Percentiles rank a stretch among this genome's conserved stretches.
phyloP scores from a whole-genome alignment of 1,139 yeast species.

The Magnusiomyces paraingens region DNA sequence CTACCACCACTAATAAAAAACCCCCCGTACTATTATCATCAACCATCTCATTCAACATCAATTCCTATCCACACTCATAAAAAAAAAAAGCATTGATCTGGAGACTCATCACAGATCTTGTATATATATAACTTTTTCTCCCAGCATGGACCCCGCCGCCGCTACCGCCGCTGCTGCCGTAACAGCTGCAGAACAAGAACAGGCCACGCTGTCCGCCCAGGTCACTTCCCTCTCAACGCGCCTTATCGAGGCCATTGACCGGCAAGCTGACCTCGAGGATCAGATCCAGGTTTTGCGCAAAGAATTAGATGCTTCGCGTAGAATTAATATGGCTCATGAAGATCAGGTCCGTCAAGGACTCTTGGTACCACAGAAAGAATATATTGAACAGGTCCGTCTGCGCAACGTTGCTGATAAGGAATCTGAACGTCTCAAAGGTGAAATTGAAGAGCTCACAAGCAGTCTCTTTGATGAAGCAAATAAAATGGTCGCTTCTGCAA shows the following conservation, averaged over 20 bases:
- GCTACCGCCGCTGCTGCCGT: too few relatives aligned
- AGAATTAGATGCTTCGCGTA: constrained; percentile 27
- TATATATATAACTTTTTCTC: too few relatives aligned
- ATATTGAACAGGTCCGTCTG: constrained; percentile 26
- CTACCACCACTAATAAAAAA: too few relatives aligned
- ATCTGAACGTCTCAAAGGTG: constrained; percentile 45
- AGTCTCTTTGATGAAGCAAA: constrained; percentile 67
- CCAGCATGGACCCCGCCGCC: too few relatives aligned
- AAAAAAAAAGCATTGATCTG: too few relatives aligned
- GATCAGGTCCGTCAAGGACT: constrained; percentile 24
- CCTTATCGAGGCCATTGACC: constrained; percentile 33
- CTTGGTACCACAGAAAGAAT: constrained; percentile 23
- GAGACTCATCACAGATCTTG: too few relatives aligned
- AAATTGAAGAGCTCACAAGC: constrained; percentile 64
- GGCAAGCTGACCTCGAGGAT: constrained; percentile 35
- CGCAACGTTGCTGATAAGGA: constrained; percentile 22
- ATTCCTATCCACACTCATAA: too few relatives aligned
- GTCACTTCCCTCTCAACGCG: constrained; percentile 33
- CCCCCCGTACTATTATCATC: too few relatives aligned
- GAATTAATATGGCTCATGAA: constrained; percentile 24
- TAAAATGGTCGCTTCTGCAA: constrained; percentile 62
- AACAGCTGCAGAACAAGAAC: neutral
- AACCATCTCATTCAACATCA: too few relatives aligned
- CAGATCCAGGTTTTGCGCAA: constrained; percentile 26
- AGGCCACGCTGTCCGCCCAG: constrained; percentile 25